Evolutionary conservation across 2,329 filamentous ascomycete genomes (phyloP).

Genomic region (Orbilia quercus): DNA sequence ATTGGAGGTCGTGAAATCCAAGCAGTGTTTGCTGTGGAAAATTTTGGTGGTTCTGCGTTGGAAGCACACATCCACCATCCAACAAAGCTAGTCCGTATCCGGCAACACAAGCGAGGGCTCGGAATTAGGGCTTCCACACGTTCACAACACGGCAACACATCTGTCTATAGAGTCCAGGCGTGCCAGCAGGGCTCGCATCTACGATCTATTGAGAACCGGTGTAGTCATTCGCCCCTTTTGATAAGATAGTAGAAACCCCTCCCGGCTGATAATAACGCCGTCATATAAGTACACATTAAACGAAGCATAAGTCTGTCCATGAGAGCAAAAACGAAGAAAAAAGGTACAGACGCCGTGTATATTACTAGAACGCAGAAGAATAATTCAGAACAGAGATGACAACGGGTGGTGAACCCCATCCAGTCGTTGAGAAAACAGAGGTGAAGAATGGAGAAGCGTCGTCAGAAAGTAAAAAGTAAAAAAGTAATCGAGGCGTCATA

Average conservation of each 20-base stretch:
- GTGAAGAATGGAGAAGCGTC: not conserved
- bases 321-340: not conserved
- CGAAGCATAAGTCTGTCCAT: not conserved
- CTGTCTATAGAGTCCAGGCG: too few species aligned
- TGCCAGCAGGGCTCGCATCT: too few species aligned
- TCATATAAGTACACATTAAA: slow-evolving; percentile 9
- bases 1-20: slow-evolving; percentile 11
- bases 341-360: not conserved
- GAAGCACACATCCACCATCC: not conserved
- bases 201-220: too few species aligned
- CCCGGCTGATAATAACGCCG: slow-evolving; percentile 32
- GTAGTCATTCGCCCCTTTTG: not conserved
- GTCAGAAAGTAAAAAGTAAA: not conserved
- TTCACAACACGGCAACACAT: slow-evolving; percentile 12
- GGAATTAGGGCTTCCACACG: slow-evolving; percentile 43
- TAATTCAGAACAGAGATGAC: not conserved
- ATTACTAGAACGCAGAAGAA: not conserved
- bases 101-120: slow-evolving; percentile 48
- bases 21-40: slow-evolving; percentile 5
- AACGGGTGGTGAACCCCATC: not conserved
- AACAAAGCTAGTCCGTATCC: slow-evolving; percentile 5
- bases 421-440: not conserved
- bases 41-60: slow-evolving; percentile 40
- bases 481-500: not conserved
- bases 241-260: slow-evolving; percentile 6